Percentiles rank a stretch among this genome's conserved stretches.
phyloP scores from a whole-genome alignment of 129 eudicot species.

The Pittosporum tobira region DNA sequence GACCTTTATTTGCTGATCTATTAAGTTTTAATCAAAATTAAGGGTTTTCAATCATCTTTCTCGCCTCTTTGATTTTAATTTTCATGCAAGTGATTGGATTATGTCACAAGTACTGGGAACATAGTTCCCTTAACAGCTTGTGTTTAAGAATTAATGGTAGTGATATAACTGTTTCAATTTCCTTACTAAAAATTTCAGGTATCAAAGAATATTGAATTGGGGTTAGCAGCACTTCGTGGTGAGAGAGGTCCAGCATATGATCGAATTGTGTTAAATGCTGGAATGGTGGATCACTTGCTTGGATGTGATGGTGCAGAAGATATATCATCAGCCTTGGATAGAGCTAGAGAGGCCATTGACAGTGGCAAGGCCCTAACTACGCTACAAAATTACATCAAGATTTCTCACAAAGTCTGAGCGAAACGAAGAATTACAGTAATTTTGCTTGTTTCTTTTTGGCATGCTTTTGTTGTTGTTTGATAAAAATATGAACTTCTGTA shows the following conservation, averaged over 20 bases:
- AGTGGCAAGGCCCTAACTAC: conserved; percentile 76
- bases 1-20: too few species aligned
- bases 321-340: conserved; percentile 55
- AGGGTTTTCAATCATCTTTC: too few species aligned
- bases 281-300: conserved; percentile 84
- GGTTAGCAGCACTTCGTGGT: conserved; percentile 83
- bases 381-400: conserved; percentile 62
- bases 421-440: conserved; percentile 11
- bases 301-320: conserved; percentile 88
- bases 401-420: conserved; percentile 62
- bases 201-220: conserved; percentile 74
- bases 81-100: too few species aligned
- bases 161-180: background rate
- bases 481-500: background rate
- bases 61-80: too few species aligned
- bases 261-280: conserved; percentile 76
- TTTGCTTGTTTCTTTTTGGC: background rate
- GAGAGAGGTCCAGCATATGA: conserved; percentile 93
- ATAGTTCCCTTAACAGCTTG: too few species aligned
- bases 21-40: too few species aligned
- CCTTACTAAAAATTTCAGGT: conserved; percentile 36
- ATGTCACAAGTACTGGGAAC: too few species aligned
- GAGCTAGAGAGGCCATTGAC: conserved; percentile 94
- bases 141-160: background rate
- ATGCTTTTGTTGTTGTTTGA: background rate